Evolutionary conservation across 2,329 filamentous ascomycete genomes (phyloP), one percentile per base, ranked within the genome.

Genomic region (Pseudopyricularia cyperi): DNA sequence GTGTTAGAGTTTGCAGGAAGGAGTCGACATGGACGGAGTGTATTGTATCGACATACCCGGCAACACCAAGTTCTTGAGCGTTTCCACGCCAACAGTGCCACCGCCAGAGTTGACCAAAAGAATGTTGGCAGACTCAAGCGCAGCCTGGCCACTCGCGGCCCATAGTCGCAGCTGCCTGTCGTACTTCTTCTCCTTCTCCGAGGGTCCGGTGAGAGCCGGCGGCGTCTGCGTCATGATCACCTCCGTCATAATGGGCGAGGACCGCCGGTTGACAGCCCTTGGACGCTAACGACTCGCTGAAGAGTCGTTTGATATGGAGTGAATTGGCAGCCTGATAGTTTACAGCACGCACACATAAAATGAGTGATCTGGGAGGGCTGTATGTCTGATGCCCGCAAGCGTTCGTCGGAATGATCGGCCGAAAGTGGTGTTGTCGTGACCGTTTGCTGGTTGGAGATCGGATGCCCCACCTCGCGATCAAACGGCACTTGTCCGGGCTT

Each of bases 41-140:
- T 19, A 5, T 44, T 44, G 39, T 15, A 28, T 46, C 37, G 39
- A 59, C 66, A 52, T 66, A 82, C 83, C 88, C 53, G 93, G 93
- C 8, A 98, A 72, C 3, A 98, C 87, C n/a, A 98, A 79, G 64
- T 98, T 98, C 75, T 98, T 98, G 55, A 98, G 76, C 0, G 90
- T 83, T 68, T 98, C 93, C 12, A 94, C 77, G 14, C 90, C 93
- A 33, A 89, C 87, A 2, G 89, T 87, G 9, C 91, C 91, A n/a
- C 85, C 71, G 2, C 89, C 86, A 1, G 85, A 87, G 67, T 95
- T 96, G 55, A 98, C 72, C 5, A 98, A 76, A 12, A 97, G 78
- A n/a, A 98, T 83, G 59, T 94, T 87, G 22, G 93, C 87, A 53
- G 89, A 82, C 67, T 98, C 94, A 2, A 98, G 76, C 15, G 90